Evolutionary conservation across 2,329 filamentous ascomycete species (phyloP).

Genomic region (Penicillium concentricum): DNA sequence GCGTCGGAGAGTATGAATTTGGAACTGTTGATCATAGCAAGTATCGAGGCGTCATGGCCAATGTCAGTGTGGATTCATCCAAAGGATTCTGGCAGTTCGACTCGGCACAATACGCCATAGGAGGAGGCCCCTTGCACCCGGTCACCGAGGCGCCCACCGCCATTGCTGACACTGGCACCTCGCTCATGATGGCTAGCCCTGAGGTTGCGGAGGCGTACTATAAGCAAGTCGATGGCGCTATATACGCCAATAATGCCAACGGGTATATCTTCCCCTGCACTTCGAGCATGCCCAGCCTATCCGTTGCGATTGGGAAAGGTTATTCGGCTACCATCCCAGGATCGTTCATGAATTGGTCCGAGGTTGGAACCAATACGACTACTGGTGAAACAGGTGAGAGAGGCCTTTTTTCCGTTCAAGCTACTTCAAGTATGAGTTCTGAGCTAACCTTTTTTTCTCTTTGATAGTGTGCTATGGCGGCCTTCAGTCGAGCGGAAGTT

Average conservation of each 20-base stretch:
- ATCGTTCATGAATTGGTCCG: constrained; percentile 56
- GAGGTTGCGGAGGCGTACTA: constrained; percentile 62
- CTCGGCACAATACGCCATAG: constrained; percentile 58
- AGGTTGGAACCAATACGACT: constrained; percentile 46
- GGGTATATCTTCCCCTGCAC: constrained; percentile 61
- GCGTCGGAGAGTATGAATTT: constrained; percentile 69
- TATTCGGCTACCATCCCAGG: constrained; percentile 56
- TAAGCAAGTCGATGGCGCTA: constrained; percentile 52
- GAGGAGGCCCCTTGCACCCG: constrained; percentile 39
- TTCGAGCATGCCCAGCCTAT: constrained; percentile 53
- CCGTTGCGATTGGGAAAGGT: constrained; percentile 53
- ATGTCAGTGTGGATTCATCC: constrained; percentile 60
- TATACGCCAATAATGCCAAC: constrained; percentile 44
- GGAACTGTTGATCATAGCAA: constrained; percentile 65
- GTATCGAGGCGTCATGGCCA: constrained; percentile 62
- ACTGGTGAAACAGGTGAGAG: constrained; percentile 41
- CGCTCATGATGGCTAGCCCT: constrained; percentile 61
- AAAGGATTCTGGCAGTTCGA: constrained; percentile 70
- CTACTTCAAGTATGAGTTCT: neutral
- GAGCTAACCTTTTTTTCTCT: constrained; percentile 6
- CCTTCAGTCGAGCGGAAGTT: constrained; percentile 58
- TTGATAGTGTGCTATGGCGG: constrained; percentile 57
- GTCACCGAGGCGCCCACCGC: constrained; percentile 41
- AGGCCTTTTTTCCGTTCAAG: constrained; percentile 1
- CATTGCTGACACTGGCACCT: constrained; percentile 69